Base-by-base conservation (phyloP, 2,329 filamentous ascomycete genomes). In the Xylariales sp. region DNA sequence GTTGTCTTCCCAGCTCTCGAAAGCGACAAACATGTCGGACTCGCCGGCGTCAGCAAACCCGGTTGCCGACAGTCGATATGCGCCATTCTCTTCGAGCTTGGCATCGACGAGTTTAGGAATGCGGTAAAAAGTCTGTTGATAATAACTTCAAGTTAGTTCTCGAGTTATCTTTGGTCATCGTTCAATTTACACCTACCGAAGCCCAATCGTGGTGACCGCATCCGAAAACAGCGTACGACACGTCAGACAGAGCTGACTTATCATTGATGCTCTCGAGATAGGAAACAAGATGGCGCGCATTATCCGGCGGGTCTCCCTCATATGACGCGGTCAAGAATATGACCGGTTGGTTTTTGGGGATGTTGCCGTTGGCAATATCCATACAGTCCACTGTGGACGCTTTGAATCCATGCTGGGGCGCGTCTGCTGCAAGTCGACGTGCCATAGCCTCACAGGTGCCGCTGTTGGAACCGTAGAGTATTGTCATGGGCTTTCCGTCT, bases 1-100 rank as follows among this genome's bases (percentile, higher is more conserved):
- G 1, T 70, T 66, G 44, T 86, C 81, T 44, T 81, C 72, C 83
- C 83, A 88, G 7, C 63, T 62, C 46, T 87, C 81, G 44, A 87
- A 70, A 40, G 80, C 76, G 40, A 73, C 74, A 46, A 86, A 83
- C 63, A 85, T 81, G 49, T 85, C 78, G 13, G 78, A 71, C 11
- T 69, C 63, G 1, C 77, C 74, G 7, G 74, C 81, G 51, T 88
- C 78, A 0, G 78, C 74, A 5, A 67, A 56, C 4, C 79, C 80
- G 35, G 75, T 62, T 0, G 69, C 56, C 11, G 64, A 68, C 10
- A 81, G 56, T 12, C 63, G 59, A 11, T 56, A 59, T 3, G 65
- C 60, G 32, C 78, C 78, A 33, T 67, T 61, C 18, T 65, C 56
- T n/a, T 60, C 61, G 1, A 85, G 63, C 1, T 66, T 63, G 2